Evolutionary conservation across 139 green algal genomes (phyloP), one percentile per base, ranked within the genome.

Genomic region (Chlamydomonas incerta): DNA sequence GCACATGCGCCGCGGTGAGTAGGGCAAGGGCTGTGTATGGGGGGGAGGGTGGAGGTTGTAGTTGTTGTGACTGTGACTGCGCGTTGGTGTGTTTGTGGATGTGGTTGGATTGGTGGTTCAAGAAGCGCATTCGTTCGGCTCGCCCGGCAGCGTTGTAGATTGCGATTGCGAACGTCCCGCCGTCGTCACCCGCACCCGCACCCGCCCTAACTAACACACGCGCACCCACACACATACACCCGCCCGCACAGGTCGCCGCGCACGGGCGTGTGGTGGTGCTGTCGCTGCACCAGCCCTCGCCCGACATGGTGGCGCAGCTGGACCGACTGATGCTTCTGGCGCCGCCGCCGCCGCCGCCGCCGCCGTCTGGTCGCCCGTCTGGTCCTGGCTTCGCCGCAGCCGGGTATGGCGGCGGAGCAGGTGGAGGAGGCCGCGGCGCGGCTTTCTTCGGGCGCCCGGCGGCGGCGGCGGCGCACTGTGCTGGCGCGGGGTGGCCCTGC

Each of bases 241-340:
- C 63, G 4, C 8, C 26, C 18, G 20, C 31, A 15, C 88, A 90
- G 85, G 74, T 90, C 24, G 92, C 90, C 20, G 62, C 50, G 14
- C 68, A 74, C 29, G 93, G 92, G 9, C 88, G 93, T 41, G 93
- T 95, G 34, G 94, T 97, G 33, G 69, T 95, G 41, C 47, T 95
- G 41, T 95, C 93, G 18, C 90, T 97, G 62, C 95, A 97, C 92
- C 94, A 97, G 89, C 95, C 95, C 70, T 94, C 88, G 1, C 92
- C 91, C 4, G 89, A 90, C 28, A 91, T 97, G 75, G 94, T 96
- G 55, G 72, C 35, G 9, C 66, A 90, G 46, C 88, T 98, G 71
- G 93, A 96, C 88, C 76, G 83, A 2, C 81, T 91, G 13, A 87
- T 95, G 66, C 88, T 97, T 6, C 86, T 97, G 85, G 91, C 90